phyloP scores from a whole-genome alignment of 306 rosid genomes.

The Cyamopsis tetragonoloba region DNA sequence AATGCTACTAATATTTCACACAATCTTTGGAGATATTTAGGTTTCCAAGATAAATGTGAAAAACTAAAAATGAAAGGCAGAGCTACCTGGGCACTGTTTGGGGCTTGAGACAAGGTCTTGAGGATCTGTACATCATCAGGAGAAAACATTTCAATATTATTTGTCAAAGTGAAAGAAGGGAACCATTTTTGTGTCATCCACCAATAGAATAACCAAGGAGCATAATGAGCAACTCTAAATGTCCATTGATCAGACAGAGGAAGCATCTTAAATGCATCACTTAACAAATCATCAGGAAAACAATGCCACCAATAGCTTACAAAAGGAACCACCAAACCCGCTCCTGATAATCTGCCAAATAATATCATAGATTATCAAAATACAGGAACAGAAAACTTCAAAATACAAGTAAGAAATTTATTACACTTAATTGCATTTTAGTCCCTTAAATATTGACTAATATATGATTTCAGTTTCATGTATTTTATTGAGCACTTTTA shows the following conservation, averaged over 20 bases:
- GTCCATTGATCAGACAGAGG: constrained; percentile 40
- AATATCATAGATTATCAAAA: neutral
- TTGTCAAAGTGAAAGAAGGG: constrained; percentile 42
- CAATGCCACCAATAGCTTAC: constrained; percentile 73
- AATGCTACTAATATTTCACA: no score
- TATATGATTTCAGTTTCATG: no score
- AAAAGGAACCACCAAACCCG: constrained; percentile 66
- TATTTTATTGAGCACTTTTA: no score
- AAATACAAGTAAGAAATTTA: neutral
- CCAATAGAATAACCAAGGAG: constrained; percentile 77
- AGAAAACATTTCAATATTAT: constrained; percentile 4
- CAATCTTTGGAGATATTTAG: no score
- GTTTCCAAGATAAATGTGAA: neutral
- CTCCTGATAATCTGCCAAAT: constrained; percentile 68
- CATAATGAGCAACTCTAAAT: constrained; percentile 52
- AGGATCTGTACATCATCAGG: constrained; percentile 44
- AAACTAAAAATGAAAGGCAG: neutral
- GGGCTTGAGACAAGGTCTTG: constrained; percentile 30
- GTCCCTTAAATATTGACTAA: no score
- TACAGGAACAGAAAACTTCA: neutral
- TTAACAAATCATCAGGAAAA: constrained; percentile 41
- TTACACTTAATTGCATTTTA: no score
- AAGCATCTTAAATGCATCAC: constrained; percentile 34
- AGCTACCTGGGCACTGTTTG: constrained; percentile 42
- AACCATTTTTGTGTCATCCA: constrained; percentile 84